Evolutionary conservation across 345 rosid species (phyloP).

Genomic region (Cardamine occulta): DNA sequence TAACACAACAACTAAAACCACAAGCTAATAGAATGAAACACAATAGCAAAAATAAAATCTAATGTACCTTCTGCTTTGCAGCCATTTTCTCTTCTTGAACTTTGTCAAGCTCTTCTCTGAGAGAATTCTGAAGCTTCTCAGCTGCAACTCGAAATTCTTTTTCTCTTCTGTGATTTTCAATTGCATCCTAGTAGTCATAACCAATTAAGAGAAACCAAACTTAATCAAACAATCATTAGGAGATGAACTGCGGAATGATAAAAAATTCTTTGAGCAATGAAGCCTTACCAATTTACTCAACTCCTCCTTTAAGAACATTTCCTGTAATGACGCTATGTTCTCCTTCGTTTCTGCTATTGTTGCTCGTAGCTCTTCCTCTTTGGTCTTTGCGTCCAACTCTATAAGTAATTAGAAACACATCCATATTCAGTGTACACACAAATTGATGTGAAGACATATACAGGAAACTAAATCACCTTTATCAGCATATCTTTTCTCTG

Average conservation of each 20-base stretch:
- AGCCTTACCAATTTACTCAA: slow-evolving; percentile 66
- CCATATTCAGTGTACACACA: slow-evolving; percentile 4
- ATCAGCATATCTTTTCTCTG: slow-evolving; percentile 58
- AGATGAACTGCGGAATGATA: background rate
- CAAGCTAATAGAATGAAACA: background rate
- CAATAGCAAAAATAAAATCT: background rate
- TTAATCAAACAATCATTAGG: background rate
- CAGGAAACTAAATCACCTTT: slow-evolving; percentile 50
- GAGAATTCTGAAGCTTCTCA: slow-evolving; percentile 66
- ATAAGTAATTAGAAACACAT: slow-evolving; percentile 13
- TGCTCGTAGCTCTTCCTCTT: slow-evolving; percentile 52
- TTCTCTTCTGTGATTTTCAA: slow-evolving; percentile 63
- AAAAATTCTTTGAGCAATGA: background rate
- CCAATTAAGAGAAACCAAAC: slow-evolving; percentile 10
- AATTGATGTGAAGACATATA: background rate
- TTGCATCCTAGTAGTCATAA: slow-evolving; percentile 60
- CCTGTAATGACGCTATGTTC: slow-evolving; percentile 53
- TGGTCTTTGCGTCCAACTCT: slow-evolving; percentile 68
- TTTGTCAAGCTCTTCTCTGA: slow-evolving; percentile 67
- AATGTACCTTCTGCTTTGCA: slow-evolving; percentile 70
- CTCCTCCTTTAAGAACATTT: slow-evolving; percentile 64
- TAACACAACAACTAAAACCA: slow-evolving; percentile 10
- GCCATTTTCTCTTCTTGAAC: slow-evolving; percentile 65
- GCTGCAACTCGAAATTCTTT: slow-evolving; percentile 61
- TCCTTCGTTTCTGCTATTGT: slow-evolving; percentile 54